Evolutionary conservation across 169 alveolate genomes (phyloP).

Genomic region (Perkinsus olseni): DNA sequence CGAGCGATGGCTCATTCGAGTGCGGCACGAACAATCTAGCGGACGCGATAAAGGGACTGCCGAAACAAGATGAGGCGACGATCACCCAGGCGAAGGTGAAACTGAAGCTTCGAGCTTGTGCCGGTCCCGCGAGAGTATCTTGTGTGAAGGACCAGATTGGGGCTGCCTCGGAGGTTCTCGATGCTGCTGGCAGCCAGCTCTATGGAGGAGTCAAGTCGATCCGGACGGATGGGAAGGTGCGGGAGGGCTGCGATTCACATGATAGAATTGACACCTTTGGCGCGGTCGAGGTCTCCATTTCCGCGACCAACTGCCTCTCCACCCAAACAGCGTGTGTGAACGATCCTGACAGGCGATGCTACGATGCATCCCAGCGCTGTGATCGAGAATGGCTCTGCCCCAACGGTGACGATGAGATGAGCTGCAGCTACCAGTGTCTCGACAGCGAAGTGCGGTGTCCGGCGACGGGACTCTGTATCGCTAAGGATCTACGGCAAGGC

Average conservation of each 20-base stretch:
- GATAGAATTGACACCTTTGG: neutral
- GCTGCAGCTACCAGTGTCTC: neutral
- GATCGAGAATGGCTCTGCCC: neutral
- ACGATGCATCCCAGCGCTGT: neutral
- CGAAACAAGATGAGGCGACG: neutral
- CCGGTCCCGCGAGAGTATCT: neutral
- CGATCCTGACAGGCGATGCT: neutral
- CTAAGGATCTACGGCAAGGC: neutral
- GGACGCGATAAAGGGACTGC: neutral
- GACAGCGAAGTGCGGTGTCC: neutral
- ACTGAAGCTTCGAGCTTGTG: neutral
- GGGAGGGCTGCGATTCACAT: neutral
- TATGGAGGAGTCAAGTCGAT: neutral
- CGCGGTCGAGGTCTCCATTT: neutral
- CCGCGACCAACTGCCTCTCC: neutral
- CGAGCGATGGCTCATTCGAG: too few species aligned
- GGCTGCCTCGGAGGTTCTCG: neutral
- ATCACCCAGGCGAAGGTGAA: neutral
- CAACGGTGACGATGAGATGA: neutral
- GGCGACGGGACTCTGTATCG: neutral
- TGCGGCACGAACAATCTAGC: neutral
- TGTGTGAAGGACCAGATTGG: neutral
- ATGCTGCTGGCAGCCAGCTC: neutral
- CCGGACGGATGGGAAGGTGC: neutral
- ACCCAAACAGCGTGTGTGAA: neutral